Base-by-base conservation (phyloP, 2,329 filamentous ascomycete genomes). In the Venturiaceae sp. region DNA sequence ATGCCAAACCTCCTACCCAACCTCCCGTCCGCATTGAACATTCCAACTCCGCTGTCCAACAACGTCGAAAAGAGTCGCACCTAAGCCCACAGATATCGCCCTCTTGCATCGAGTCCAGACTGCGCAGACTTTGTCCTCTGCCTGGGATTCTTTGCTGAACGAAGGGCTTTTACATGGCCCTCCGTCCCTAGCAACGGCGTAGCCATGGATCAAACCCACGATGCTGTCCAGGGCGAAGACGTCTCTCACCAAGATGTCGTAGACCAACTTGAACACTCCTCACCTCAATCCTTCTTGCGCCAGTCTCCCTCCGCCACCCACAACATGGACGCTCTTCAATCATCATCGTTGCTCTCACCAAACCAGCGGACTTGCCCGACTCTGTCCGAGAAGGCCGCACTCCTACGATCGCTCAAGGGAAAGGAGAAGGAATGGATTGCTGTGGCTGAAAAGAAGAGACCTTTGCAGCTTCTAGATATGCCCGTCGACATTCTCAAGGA, bases 401-500 rank as follows among this genome's bases (percentile, higher is more conserved):
- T 53, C 14, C 8, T 54, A 23, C 52, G 53, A 34, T 69, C 77
- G 53, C 70, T 80, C 60, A 82, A 82, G 67, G 74, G 70, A 57
- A 76, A 76, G 64, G 73, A 72, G 61, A 76, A 74, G 66, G 69
- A 69, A 55, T 65, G 65, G 39, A 62, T 67, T 13, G 67, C 64
- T 11, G 64, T 67, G 3, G 65, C 70, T 55, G 67, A 76, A 58
- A 77, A 75, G 62, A 79, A 77, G 61, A 76, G 77, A 39, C 83
- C 85, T 26, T 75, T 90, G 61, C 79, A 78, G 36, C 75, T 94
- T 53, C 76, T 94, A 28, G 87, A 92, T 67, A 77, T 94, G 21
- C 89, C 90, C 1, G 77, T 91, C 60, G 90, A 94, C 68, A 80
- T 94, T 21, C 73, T 94, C 46, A 87, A 87, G 63, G 80, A 90